These are phyloP conservation scores for Alternaria rosae DNA, from an alignment of 2,329 filamentous ascomycete genomes.

Conservation along the genomic window DNA sequence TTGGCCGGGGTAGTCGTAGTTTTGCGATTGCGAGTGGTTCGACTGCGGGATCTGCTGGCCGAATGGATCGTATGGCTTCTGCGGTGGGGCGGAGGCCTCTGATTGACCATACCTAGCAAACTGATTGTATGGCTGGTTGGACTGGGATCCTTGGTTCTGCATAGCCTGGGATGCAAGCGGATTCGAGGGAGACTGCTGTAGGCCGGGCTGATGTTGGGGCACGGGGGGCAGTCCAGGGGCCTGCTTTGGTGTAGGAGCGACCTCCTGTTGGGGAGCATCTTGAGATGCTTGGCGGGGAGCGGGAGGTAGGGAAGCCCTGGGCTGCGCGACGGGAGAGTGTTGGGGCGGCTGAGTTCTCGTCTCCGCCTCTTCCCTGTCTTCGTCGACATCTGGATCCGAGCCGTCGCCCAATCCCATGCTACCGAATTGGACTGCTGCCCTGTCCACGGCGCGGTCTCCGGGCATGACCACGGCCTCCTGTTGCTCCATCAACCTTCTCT, in stretches of 20 bases:
- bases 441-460: constrained; percentile 92
- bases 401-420: constrained; percentile 83
- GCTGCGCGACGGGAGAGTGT: constrained; percentile 86
- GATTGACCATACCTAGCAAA: constrained; percentile 75
- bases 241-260: constrained; percentile 62
- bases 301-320: constrained; percentile 86
- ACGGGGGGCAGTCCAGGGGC: constrained; percentile 69
- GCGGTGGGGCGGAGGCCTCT: constrained; percentile 67
- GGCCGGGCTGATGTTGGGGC: constrained; percentile 59
- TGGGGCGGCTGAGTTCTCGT: constrained; percentile 92
- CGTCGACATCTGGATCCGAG: constrained; percentile 82
- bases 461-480: constrained; percentile 99
- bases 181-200: constrained; percentile 55
- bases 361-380: constrained; percentile 93
- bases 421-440: constrained; percentile 93
- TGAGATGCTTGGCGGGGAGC: constrained; percentile 58
- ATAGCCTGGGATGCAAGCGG: constrained; percentile 63
- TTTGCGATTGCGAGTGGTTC: constrained; percentile 44
- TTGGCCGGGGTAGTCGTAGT: constrained; percentile 59
- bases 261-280: constrained; percentile 49
- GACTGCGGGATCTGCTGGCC: constrained; percentile 70
- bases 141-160: constrained; percentile 57
- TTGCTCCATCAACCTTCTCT: constrained; percentile 88
- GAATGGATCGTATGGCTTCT: constrained; percentile 90
- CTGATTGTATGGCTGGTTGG: constrained; percentile 63